Percentiles rank a stretch among this genome's conserved stretches.
Evolutionary conservation across 805 yeast species (phyloP).

Genomic region (Cyberlindnera meyerae): DNA sequence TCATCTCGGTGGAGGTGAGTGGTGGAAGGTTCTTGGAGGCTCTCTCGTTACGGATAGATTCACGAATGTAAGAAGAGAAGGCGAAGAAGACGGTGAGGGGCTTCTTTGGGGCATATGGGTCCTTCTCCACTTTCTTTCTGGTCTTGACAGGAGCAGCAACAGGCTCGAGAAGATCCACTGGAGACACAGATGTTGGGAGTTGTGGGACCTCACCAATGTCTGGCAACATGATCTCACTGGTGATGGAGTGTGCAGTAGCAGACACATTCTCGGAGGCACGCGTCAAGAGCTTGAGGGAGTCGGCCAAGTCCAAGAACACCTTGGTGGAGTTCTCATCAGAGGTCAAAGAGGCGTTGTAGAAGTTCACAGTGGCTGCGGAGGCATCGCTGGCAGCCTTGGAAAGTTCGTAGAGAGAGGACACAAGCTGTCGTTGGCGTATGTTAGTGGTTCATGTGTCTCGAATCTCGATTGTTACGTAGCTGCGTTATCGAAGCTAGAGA

Average conservation of each 20-base stretch:
- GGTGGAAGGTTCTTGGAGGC: slow-evolving; percentile 53
- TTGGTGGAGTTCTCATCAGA: slow-evolving; percentile 42
- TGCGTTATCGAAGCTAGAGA: too few species aligned
- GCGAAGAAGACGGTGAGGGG: slow-evolving; percentile 86
- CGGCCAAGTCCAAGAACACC: slow-evolving; percentile 39
- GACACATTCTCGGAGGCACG: slow-evolving; percentile 31
- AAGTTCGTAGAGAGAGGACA: slow-evolving; percentile 74
- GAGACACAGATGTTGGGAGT: slow-evolving; percentile 4
- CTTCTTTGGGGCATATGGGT: slow-evolving; percentile 94
- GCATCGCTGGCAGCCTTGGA: slow-evolving; percentile 85
- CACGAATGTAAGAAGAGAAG: slow-evolving; percentile 71
- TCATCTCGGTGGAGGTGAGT: slow-evolving; percentile 69
- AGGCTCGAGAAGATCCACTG: not conserved
- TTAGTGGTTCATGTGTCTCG: not conserved
- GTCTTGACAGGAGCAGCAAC: slow-evolving; percentile 16
- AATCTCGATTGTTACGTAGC: not conserved
- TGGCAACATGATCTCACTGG: slow-evolving; percentile 12
- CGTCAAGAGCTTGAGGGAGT: slow-evolving; percentile 35
- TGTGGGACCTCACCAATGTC: slow-evolving; percentile 9
- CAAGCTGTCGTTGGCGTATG: slow-evolving; percentile 38
- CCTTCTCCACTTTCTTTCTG: slow-evolving; percentile 54
- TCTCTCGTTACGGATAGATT: slow-evolving; percentile 65
- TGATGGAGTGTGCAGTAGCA: slow-evolving; percentile 22
- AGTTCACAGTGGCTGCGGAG: slow-evolving; percentile 72
- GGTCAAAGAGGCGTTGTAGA: slow-evolving; percentile 55